Percentiles rank a stretch among this genome's conserved stretches.
Conservation (phyloP, 768 basidiomycete species). For the Tricholoma hemisulphureum region DNA sequence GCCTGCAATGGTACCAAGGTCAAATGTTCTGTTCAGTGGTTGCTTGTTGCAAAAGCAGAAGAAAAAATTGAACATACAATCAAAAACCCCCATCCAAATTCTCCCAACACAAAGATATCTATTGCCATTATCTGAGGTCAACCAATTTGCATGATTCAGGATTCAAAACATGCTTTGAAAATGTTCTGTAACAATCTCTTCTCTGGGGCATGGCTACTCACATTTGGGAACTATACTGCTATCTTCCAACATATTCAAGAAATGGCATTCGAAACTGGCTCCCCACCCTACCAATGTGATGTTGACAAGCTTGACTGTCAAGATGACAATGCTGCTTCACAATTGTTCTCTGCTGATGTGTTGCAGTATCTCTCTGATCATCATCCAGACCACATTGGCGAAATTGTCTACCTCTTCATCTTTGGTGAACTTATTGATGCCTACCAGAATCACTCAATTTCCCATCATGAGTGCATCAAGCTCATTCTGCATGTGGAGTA, state of each 20-base stretch:
- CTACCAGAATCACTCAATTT: conserved; percentile 32
- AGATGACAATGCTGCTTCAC: conserved; percentile 43
- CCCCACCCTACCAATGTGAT: conserved; percentile 26
- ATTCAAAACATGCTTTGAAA: conserved; percentile 32
- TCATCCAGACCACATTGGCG: conserved; percentile 25
- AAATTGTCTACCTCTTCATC: conserved; percentile 36
- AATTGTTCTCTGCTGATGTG: conserved; percentile 35
- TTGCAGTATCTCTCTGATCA: conserved; percentile 24
- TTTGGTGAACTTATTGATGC: conserved; percentile 33
- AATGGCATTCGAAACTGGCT: conserved; percentile 12
- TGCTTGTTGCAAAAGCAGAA: conserved; percentile 9
- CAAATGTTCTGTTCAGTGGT: conserved; percentile 27
- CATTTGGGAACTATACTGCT: conserved; percentile 21
- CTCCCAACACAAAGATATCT: background rate
- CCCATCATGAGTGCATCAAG: conserved; percentile 23
- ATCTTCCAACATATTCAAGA: conserved; percentile 19
- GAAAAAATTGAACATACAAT: background rate
- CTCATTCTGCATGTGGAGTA: conserved; percentile 30
- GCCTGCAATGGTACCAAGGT: conserved; percentile 35
- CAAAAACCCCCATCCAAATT: background rate
- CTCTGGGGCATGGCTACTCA: conserved; percentile 27
- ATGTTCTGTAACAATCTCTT: conserved; percentile 30
- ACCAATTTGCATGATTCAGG: conserved; percentile 23
- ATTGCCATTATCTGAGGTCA: conserved; percentile 13
- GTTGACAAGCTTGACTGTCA: conserved; percentile 42